Evolutionary conservation across 1,284 basidiomycete genomes (phyloP), one percentile per base, ranked within the genome.

Genomic region (Bondarzewia mesenterica): DNA sequence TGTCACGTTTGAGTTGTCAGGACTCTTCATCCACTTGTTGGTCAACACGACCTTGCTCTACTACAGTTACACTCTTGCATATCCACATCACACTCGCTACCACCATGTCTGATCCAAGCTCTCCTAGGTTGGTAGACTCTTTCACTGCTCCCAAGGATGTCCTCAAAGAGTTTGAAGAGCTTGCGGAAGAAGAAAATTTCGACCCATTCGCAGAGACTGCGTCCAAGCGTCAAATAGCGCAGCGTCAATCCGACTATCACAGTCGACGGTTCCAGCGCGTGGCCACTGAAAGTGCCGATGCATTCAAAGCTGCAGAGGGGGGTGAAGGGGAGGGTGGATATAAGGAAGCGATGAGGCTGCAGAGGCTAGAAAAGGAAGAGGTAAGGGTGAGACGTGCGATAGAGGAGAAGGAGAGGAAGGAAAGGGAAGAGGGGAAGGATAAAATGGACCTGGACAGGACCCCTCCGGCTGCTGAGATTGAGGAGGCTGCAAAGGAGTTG

Each of bases 191-290:
- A 63, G 91, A 95, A 60, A 76, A 90, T 63, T 71, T 89, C 58
- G 94, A 99, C 65, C 93, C 92, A 12, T 95, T 99, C 60, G 87
- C 89, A 49, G 92, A 94, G 67, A 91, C 91, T 26, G 89, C 93
- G 35, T 88, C 85, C 51, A 84, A 89, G 60, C 87, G 91, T 55
- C 95, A 98, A 74, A 93, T 99, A 62, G 90, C 94, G 16, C 75
- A 89, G 41, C 82, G 96, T 40, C 93, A 98, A 73, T 89, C 85
- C 51, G 95, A 98, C 68, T 99, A 99, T 64, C 96, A 99, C 62
- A 84, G 89, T 58, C 82, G 93, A 50, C 81, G 94, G 35, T 99
- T 98, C 70, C 79, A 79, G 59, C 82, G 93, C 43, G 78, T 84
- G 53, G 87, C 82, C 20, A 74, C 83, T 56, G 85, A 88, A 46